Evolutionary conservation across 441 rosid genomes (phyloP), one percentile per base, ranked within the genome.

Genomic region (Codiaeum variegatum): DNA sequence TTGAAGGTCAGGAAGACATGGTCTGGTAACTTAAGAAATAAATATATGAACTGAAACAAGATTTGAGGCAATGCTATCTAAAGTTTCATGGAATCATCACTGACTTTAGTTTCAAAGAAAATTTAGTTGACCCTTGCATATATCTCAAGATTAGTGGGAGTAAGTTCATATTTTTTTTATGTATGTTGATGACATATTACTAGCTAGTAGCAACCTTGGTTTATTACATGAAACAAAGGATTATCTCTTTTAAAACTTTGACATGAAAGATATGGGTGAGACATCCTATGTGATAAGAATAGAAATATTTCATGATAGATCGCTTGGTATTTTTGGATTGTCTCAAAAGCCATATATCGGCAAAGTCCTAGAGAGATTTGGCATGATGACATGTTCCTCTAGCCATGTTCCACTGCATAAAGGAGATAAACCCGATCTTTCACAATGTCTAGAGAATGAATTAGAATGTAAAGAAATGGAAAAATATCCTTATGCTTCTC

Each of bases 401-500:
- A 64, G 44, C 32, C 49, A 15, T 40, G 31, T 64, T 9, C 68
- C 31, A 19, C 15, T 64, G 2, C 51, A 64, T 12, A 64, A 64
- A 36, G 51, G 68, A 21, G 68, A 38, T 21, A 64, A 38, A n/a
- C 26, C n/a, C 21, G 44, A 15, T 44, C n/a, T 46, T 24, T 7
- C 11, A 24, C 60, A 67, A 29, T 67, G 60, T 13, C 71, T 60
- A 26, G 2, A 49, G 12, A 47, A 26, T 28, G 59, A 47, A 15
- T 47, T 67, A 15, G 71, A 67, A 49, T 44, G 28, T 16, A 49
- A 67, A 29, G 21, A 71, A 23, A 60, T 71, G 38, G 21, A 42
- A 24, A 19, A 62, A 29, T 16, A 16, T 67, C 60, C 60, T 67
- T 67, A 67, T 67, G 58, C 58, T 8, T 71, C 59, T 60, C 6